A percentile compares a stretch with the other conserved stretches of the same genome.
Evolutionary conservation across 2,329 filamentous ascomycete genomes (phyloP).

Genomic region (Thielaviopsis cerberus): DNA sequence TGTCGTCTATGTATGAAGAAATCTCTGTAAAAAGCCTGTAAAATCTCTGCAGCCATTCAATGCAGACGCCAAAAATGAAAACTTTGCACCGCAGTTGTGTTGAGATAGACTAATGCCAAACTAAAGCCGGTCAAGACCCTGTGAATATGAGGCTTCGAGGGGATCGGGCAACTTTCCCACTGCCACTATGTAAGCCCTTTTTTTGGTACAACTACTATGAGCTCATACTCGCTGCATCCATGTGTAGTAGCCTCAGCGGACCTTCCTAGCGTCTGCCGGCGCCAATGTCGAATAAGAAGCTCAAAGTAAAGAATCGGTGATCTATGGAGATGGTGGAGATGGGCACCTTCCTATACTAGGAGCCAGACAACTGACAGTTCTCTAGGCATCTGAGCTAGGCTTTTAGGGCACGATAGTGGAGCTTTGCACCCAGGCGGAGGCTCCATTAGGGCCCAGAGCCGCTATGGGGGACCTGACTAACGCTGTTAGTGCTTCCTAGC

Average conservation of each 20-base stretch:
- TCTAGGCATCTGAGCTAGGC: background rate
- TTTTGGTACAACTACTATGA: no score
- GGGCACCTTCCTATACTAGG: background rate
- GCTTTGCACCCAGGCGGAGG: no score
- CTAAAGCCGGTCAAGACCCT: no score
- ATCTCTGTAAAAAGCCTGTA: background rate
- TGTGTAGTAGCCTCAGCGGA: background rate
- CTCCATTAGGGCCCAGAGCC: background rate
- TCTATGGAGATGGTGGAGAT: background rate
- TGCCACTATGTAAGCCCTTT: no score
- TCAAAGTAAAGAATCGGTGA: background rate
- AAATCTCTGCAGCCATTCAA: background rate
- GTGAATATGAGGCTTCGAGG: no score
- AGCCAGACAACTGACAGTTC: background rate
- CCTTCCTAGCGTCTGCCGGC: background rate
- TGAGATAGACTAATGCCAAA: no score
- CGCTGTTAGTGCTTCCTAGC: background rate
- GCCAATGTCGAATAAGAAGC: background rate
- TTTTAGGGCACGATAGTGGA: background rate
- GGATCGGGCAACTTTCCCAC: no score
- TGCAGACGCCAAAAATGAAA: no score
- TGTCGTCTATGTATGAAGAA: background rate
- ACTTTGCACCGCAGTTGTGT: no score
- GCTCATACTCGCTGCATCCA: background rate
- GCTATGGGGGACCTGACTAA: background rate